Evolutionary conservation across 148 eudicot species (phyloP).

Genomic region (Fallopia convolvulus): DNA sequence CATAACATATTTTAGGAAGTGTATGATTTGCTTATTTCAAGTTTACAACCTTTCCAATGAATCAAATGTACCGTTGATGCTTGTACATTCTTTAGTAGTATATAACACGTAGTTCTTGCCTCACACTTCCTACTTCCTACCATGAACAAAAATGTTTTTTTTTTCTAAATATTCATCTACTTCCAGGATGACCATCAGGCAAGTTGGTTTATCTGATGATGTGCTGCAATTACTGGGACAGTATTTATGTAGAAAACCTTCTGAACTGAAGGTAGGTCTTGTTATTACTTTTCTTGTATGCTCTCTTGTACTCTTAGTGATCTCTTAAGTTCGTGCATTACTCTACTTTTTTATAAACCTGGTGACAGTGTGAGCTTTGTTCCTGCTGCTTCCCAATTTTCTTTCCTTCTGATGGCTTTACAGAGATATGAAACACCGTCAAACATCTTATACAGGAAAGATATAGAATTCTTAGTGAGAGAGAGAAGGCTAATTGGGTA

Average conservation of each 20-base stretch:
- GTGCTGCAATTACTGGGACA: constrained; percentile 68
- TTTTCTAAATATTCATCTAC: constrained; percentile 12
- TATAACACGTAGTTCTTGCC: not conserved
- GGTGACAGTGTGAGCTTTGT: constrained; percentile 59
- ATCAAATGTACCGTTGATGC: not conserved
- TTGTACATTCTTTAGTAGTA: not conserved
- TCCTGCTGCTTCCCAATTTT: constrained; percentile 79
- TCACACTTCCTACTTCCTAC: not conserved
- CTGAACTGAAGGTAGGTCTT: constrained; percentile 63
- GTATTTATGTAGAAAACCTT: constrained; percentile 65
- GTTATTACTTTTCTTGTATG: constrained; percentile 2
- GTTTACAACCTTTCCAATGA: not conserved
- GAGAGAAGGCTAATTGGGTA: constrained; percentile 28
- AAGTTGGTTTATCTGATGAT: constrained; percentile 69
- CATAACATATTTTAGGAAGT: not conserved
- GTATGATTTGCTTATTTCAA: not conserved
- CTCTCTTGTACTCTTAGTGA: constrained; percentile 8
- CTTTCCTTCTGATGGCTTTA: constrained; percentile 57
- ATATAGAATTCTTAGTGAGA: constrained; percentile 61
- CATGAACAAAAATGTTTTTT: not conserved
- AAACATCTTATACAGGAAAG: constrained; percentile 98
- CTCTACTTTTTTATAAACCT: constrained; percentile 26
- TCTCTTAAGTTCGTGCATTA: constrained; percentile 8
- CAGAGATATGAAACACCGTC: constrained; percentile 85
- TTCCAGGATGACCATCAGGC: constrained; percentile 61